These are phyloP conservation scores for Aegilops umbellulata DNA, from an alignment of 176 grass and related monocot genomes.

Conservation along the genomic window DNA sequence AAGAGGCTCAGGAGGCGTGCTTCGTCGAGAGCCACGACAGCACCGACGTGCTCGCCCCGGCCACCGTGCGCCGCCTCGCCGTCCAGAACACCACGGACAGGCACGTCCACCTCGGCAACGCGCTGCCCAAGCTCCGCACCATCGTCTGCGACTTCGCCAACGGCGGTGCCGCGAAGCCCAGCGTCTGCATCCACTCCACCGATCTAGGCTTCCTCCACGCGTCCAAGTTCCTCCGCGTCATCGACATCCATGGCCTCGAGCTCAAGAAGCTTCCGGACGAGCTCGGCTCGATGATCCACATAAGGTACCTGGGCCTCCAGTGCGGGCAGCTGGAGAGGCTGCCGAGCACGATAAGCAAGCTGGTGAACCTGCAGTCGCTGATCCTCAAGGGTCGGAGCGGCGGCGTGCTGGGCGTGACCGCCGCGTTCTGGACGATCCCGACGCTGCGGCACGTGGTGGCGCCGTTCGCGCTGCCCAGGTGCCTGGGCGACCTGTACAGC, in stretches of 20 bases:
- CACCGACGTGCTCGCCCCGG: conserved; percentile 46
- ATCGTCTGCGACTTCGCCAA: conserved; percentile 42
- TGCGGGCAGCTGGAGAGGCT: conserved; percentile 35
- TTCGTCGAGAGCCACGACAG: conserved; percentile 57
- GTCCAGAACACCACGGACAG: conserved; percentile 35
- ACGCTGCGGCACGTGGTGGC: conserved; percentile 51
- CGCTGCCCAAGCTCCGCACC: conserved; percentile 52
- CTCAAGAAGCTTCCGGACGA: conserved; percentile 44
- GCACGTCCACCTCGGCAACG: conserved; percentile 44
- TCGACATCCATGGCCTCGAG: conserved; percentile 49
- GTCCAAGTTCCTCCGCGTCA: conserved; percentile 57
- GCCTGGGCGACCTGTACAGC: conserved; percentile 41
- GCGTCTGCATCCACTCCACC: conserved; percentile 20
- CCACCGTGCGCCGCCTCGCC: conserved; percentile 55
- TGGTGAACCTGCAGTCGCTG: conserved; percentile 60
- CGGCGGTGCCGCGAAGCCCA: not conserved
- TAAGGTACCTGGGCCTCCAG: conserved; percentile 46
- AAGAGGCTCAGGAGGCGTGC: conserved; percentile 56
- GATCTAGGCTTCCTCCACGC: conserved; percentile 45
- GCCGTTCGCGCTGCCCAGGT: conserved; percentile 32
- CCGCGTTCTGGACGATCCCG: conserved; percentile 51
- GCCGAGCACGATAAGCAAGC: conserved; percentile 40
- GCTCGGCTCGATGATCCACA: conserved; percentile 53
- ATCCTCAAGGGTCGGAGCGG: conserved; percentile 31
- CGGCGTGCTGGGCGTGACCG: conserved; percentile 21